A percentile compares a stretch with the other conserved stretches of the same genome.
phyloP scores from a whole-genome alignment of 1,284 basidiomycete genomes.

The Tylopilus sp. region DNA sequence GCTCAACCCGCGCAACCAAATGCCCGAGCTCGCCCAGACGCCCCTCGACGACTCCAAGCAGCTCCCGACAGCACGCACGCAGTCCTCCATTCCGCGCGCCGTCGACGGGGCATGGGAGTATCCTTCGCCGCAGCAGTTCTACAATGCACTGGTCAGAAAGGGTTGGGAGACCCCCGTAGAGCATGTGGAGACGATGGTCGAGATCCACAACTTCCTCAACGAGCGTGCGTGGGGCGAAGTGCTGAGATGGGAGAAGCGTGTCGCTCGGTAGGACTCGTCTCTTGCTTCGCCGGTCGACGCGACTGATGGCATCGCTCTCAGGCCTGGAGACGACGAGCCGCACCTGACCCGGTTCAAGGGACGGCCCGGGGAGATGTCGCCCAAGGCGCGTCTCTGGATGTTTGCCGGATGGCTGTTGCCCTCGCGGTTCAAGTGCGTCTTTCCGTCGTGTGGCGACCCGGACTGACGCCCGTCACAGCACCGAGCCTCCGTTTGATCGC shows the following conservation, averaged over 20 bases:
- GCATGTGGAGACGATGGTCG: conserved; percentile 95
- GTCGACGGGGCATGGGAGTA: conserved; percentile 78
- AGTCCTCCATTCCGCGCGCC: conserved; percentile 86
- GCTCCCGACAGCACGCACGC: conserved; percentile 75
- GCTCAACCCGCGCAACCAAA: conserved; percentile 86
- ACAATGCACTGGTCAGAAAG: conserved; percentile 95
- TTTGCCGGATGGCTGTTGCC: conserved; percentile 88
- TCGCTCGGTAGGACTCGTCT: conserved; percentile 48
- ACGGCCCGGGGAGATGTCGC: conserved; percentile 83
- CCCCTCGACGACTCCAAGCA: conserved; percentile 58
- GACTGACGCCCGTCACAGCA: conserved; percentile 45
- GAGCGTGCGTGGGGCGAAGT: conserved; percentile 97
- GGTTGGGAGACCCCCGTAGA: conserved; percentile 99
- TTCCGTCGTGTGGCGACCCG: not conserved
- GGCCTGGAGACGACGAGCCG: conserved; percentile 47
- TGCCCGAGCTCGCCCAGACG: conserved; percentile 78
- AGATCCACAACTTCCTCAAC: conserved; percentile 98
- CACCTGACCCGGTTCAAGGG: conserved; percentile 87
- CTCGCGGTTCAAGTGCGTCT: conserved; percentile 78
- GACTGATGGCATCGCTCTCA: conserved; percentile 21
- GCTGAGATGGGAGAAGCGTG: conserved; percentile 85
- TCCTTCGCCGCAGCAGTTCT: conserved; percentile 97
- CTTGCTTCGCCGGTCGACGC: not conserved
- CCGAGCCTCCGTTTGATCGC: conserved; percentile 94
- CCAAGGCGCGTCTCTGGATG: conserved; percentile 85